Evolutionary conservation across 345 rosid genomes (phyloP).

Genomic region (Firmiana major): DNA sequence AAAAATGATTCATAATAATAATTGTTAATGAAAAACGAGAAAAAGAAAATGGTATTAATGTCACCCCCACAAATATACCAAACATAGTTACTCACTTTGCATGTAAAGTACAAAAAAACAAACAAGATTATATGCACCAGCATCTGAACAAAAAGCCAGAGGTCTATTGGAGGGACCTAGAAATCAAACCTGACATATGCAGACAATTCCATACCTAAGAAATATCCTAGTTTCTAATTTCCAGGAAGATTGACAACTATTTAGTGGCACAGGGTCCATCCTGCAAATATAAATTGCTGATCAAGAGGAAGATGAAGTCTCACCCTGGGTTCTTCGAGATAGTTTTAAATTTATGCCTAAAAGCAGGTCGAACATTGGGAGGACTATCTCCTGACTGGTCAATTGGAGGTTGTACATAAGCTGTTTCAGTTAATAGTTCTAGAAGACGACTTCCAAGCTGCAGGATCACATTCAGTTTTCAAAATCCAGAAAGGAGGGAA

Average conservation of each 20-base stretch:
- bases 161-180: neutral
- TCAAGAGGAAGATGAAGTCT: slow-evolving; percentile 16
- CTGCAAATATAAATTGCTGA: neutral
- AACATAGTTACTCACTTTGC: neutral
- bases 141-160: neutral
- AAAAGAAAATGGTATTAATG: neutral
- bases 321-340: slow-evolving; percentile 61
- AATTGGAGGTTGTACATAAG: slow-evolving; percentile 80
- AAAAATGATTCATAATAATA: slow-evolving; percentile 4
- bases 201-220: neutral
- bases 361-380: slow-evolving; percentile 93
- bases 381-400: slow-evolving; percentile 60
- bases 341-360: slow-evolving; percentile 64
- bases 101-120: neutral
- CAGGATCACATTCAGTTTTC: slow-evolving; percentile 12
- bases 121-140: neutral
- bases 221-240: neutral
- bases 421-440: slow-evolving; percentile 73
- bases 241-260: neutral
- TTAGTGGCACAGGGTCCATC: neutral
- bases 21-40: neutral
- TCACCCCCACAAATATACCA: neutral
- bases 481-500: neutral
- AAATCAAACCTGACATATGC: slow-evolving; percentile 4
- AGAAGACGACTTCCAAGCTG: slow-evolving; percentile 92